Base-by-base conservation (phyloP, 108 stramenopile species). In the Cyclostephanos tholiformis region DNA sequence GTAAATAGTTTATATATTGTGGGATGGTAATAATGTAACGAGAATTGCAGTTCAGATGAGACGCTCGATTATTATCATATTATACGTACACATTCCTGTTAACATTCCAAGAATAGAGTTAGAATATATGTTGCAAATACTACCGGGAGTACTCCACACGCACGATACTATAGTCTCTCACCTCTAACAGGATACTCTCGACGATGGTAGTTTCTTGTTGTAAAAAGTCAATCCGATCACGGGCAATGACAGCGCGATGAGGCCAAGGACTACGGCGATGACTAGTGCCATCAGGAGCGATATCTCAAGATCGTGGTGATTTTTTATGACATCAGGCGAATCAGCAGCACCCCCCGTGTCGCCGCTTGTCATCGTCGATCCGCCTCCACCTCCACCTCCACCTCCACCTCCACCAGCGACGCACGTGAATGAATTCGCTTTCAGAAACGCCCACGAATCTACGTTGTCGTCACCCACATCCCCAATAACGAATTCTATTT, bases 381-480 rank as follows among this genome's bases (percentile, higher is more conserved):
- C 41, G 4, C 12, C 41, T 9, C 44, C 13, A 3, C 14, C 13
- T 14, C 16, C 44, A 12, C 13, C 16, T n/a, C n/a, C n/a, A n/a
- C 44, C 16, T 14, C 44, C 14, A 0, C 44, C 44, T 14, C 44
- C 44, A 14, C 16, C 44, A 4, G 44, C 44, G 16, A 16, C 43
- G 27, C 67, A 68, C 38, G 67, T 20, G 25, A 68, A 53, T 20
- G 49, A 50, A 16, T 32, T 32, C 23, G 67, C 67, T 11, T 25
- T 51, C 2, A 68, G 23, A 16, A 68, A 22, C 27, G 48, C 52
- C 67, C 67, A 68, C 41, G 67, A 68, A 43, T 68, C 67, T 12
- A 68, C 50, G 29, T 38, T 52, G 1, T 12, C 52, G 29, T 68
- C 67, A 0, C 36, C 50, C 6, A 55, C 49, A 17, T 68, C 67